Base-by-base conservation (phyloP, 2,329 filamentous ascomycete genomes). In the Talaromyces sp. region DNA sequence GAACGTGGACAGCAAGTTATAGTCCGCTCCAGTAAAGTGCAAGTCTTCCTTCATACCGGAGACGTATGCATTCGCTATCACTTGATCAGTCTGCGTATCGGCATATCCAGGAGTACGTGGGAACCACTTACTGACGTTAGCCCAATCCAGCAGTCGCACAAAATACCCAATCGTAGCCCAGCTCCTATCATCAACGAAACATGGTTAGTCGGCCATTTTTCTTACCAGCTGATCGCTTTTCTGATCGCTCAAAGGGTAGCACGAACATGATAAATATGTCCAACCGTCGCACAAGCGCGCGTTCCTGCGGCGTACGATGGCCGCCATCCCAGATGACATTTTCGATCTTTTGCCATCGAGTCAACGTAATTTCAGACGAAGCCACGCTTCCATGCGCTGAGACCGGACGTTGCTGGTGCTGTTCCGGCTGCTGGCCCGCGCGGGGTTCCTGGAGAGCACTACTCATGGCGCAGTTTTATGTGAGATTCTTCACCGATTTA, bases 191-290 rank as follows among this genome's bases (percentile, higher is more conserved):
- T 33, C 33, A 11, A n/a, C 18, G 18, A 3, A 21, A 1, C 9
- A 52, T 50, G 8, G 48, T 52, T 7, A 52, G 48, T n/a, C 21
- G n/a, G 9, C 40, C 40, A 21, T 21, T 2, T 8, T 8, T 23
- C n/a, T 37, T 14, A 14, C 35, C 35, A 37, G 35, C 35, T 1
- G 16, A 44, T 23, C 6, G 39, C 16, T 42, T 21, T n/a, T 18
- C 4, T 21, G 5, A 21, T 3, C 7, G 21, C 5, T 23, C 14
- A 2, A 44, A 52, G 0, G 16, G 31, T 35, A 44, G 7, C 4
- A 59, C 44, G 1, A 62, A 65, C 63, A 65, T 65, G 42, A 65
- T 65, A 33, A 65, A 64, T 50, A 65, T 65, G 46, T 65, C 63
- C 48, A 65, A 44, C 18, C 60, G 62, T 23, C 58, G 63, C 56